Evolutionary conservation across 805 yeast genomes (phyloP).

Genomic region (Wickerhamiella allomyrinae): DNA sequence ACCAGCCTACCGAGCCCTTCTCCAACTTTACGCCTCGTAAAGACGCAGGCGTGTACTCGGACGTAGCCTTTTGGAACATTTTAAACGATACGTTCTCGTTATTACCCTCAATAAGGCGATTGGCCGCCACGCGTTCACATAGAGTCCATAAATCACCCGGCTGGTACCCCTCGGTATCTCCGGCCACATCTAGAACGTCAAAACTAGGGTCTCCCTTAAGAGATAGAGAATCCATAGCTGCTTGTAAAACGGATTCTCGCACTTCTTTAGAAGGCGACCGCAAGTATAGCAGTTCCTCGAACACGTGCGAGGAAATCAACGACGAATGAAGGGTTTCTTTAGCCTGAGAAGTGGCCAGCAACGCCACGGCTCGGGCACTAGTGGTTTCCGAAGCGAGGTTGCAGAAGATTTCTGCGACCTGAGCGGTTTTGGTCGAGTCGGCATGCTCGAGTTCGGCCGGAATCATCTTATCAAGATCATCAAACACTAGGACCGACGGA

Average conservation of each 20-base stretch:
- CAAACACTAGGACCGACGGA: conserved; percentile 63
- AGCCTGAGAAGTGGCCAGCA: conserved; percentile 49
- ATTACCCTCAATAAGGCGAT: background rate
- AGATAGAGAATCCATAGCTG: conserved; percentile 27
- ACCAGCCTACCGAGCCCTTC: conserved; percentile 64
- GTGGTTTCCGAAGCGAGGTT: conserved; percentile 31
- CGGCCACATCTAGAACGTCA: conserved; percentile 37
- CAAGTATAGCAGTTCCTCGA: conserved; percentile 47
- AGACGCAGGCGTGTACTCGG: conserved; percentile 64
- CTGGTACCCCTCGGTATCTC: conserved; percentile 76
- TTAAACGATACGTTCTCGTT: conserved; percentile 9
- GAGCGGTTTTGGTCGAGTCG: conserved; percentile 48
- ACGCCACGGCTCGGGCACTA: conserved; percentile 32
- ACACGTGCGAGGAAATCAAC: conserved; percentile 52
- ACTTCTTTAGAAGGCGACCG: conserved; percentile 55
- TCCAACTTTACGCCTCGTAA: conserved; percentile 77
- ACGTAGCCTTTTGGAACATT: conserved; percentile 42
- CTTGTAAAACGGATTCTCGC: conserved; percentile 35
- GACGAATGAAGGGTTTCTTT: conserved; percentile 49
- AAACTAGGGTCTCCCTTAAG: conserved; percentile 17
- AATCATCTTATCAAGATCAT: conserved; percentile 60
- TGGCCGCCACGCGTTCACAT: conserved; percentile 38
- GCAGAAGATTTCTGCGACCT: conserved; percentile 48
- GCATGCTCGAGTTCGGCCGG: conserved; percentile 49
- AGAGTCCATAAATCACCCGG: conserved; percentile 68